phyloP scores from a whole-genome alignment of 495 filamentous ascomycete species.

The Alectoria sarmentosa region DNA sequence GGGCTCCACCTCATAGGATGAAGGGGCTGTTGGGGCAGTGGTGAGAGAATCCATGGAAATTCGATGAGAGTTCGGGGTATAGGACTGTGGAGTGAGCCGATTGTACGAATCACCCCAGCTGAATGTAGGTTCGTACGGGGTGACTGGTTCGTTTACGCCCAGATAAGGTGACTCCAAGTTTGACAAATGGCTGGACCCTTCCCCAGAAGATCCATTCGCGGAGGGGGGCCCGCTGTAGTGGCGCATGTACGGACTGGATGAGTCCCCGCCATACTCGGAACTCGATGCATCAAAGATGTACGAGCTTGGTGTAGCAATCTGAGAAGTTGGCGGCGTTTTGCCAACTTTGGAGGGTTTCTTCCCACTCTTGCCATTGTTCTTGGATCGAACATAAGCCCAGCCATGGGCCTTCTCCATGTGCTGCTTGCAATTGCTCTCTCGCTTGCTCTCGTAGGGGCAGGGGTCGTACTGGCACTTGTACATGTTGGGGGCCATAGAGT shows the following conservation, averaged over 20 bases:
- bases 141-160: conserved; percentile 19
- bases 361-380: conserved; percentile 69
- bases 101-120: conserved; percentile 22
- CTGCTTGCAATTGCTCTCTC: conserved; percentile 97
- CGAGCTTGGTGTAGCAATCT: conserved; percentile 46
- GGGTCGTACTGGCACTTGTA: conserved; percentile 77
- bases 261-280: conserved; percentile 23
- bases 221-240: conserved; percentile 31
- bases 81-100: conserved; percentile 21
- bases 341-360: conserved; percentile 35
- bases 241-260: conserved; percentile 16
- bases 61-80: conserved; percentile 22
- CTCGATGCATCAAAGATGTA: conserved; percentile 34
- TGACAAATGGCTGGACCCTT: conserved; percentile 20
- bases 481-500: conserved; percentile 66
- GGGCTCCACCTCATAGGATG: conserved; percentile 23
- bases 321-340: conserved; percentile 47
- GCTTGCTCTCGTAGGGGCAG: conserved; percentile 90
- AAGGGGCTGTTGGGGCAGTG: conserved; percentile 19
- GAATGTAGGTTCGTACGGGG: conserved; percentile 19
- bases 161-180: conserved; percentile 21
- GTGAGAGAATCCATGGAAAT: conserved; percentile 23
- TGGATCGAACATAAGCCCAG: conserved; percentile 83
- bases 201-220: conserved; percentile 36
- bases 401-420: conserved; percentile 98